Evolutionary conservation across 345 rosid genomes (phyloP).

Genomic region (Lumnitzera littorea): DNA sequence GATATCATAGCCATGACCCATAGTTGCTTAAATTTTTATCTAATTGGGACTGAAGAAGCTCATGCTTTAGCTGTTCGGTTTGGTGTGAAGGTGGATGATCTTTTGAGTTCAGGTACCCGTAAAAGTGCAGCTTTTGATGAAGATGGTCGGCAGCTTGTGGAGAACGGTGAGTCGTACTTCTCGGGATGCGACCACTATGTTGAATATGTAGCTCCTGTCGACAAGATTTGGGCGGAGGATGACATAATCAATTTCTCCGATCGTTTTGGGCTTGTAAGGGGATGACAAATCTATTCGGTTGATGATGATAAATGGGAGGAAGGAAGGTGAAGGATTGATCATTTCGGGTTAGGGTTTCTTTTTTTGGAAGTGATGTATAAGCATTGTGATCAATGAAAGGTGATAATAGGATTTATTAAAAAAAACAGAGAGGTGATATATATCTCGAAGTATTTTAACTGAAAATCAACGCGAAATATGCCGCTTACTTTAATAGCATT

Average conservation of each 20-base stretch:
- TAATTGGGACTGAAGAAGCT: constrained; percentile 11
- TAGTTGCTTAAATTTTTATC: constrained; percentile 8
- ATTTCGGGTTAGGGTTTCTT: too few species aligned
- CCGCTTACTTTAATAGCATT: too few species aligned
- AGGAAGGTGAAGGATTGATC: too few species aligned
- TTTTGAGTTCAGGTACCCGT: constrained; percentile 56
- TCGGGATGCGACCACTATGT: constrained; percentile 27
- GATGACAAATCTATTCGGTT: too few species aligned
- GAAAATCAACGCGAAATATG: too few species aligned
- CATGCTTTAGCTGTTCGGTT: constrained; percentile 13
- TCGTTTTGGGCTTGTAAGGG: too few species aligned
- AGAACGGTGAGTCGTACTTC: constrained; percentile 74
- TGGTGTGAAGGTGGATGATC: constrained; percentile 49
- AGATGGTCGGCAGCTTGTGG: constrained; percentile 69
- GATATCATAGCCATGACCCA: constrained; percentile 21
- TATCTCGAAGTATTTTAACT: too few species aligned
- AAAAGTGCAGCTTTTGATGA: constrained; percentile 77
- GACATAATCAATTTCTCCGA: constrained; percentile 43
- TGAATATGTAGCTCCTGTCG: constrained; percentile 25
- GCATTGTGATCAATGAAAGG: too few species aligned
- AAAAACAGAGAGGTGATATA: too few species aligned
- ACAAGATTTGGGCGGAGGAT: constrained; percentile 29
- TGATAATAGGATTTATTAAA: too few species aligned
- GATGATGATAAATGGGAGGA: too few species aligned
- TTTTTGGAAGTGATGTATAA: too few species aligned